Base-by-base conservation (phyloP, 345 rosid genomes). In the Rhodamnia argentea region DNA sequence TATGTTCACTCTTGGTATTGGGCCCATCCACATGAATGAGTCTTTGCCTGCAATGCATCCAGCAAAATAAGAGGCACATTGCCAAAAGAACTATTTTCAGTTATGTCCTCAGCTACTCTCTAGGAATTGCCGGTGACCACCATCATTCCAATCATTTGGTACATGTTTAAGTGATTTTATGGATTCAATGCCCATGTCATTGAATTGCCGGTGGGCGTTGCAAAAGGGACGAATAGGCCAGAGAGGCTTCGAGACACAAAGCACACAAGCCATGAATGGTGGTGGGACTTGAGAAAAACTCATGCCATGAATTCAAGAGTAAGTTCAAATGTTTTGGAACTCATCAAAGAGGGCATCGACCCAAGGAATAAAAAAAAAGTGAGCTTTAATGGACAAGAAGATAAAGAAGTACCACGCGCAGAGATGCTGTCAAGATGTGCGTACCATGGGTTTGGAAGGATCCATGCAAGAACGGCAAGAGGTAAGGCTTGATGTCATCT, bases 21-120 rank as follows among this genome's bases (percentile, higher is more conserved):
- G 93, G 55, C 97, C 95, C 50, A 83, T 13, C 95, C 97, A 94
- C 18, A 86, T 86, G 37, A 93, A 90, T 76, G 89, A 86, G 40
- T 87, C 85, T 83, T 88, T 90, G 27, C 96, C 94, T 94, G 90
- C 83, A 86, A 82, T 18, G 29, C 29, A 9, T 15, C 40, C 40
- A 40, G 47, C 81, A 18, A 5, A 18, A 37, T 70, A 37, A 13
- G 81, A 10, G 26, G 47, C 81, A 16, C 44, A 32, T 60, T 37
- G 40, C 40, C 40, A 37, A 37, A 37, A 37, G 40, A 37, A 37
- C 40, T 37, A 37, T 37, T 37, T 37, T 37, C 40, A 37, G 40
- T 37, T 37, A 5, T 44, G 5, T 5, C 20, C 54, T 52, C 23
- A n/a, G 59, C 86, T 70, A 70, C 13, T 32, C 78, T 70, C 13